phyloP scores from a whole-genome alignment of 1,284 basidiomycete genomes.

The Pisolithus thermaeus region DNA sequence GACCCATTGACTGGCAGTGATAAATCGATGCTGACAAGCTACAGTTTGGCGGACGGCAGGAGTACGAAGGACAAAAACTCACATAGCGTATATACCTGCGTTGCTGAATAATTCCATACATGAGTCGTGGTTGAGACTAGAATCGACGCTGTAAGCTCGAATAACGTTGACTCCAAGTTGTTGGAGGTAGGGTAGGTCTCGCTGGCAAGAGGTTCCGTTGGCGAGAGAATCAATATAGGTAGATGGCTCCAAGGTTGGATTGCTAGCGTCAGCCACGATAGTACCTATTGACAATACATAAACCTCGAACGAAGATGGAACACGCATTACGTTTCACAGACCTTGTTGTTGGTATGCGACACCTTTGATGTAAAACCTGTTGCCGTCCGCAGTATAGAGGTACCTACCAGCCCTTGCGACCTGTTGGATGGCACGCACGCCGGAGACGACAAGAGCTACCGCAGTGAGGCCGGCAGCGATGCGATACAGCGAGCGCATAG shows the following conservation, averaged over 20 bases:
- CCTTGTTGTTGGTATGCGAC: slow-evolving; percentile 89
- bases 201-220: slow-evolving; percentile 59
- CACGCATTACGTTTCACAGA: slow-evolving; percentile 18
- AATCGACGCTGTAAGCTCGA: slow-evolving; percentile 82
- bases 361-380: slow-evolving; percentile 87
- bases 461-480: slow-evolving; percentile 13
- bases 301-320: not conserved
- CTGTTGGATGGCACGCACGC: slow-evolving; percentile 50
- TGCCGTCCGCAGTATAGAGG: slow-evolving; percentile 69
- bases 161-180: slow-evolving; percentile 69
- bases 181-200: slow-evolving; percentile 76
- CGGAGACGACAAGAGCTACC: slow-evolving; percentile 27
- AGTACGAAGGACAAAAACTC: slow-evolving; percentile 22
- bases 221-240: slow-evolving; percentile 75
- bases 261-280: slow-evolving; percentile 45
- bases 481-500: slow-evolving; percentile 17
- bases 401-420: slow-evolving; percentile 69
- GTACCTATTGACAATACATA: slow-evolving; percentile 32
- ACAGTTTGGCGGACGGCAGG: not conserved
- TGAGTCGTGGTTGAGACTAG: slow-evolving; percentile 74
- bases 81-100: slow-evolving; percentile 88
- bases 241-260: slow-evolving; percentile 75
- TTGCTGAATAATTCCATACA: slow-evolving; percentile 78
- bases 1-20: slow-evolving; percentile 82
- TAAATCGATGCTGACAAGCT: slow-evolving; percentile 63